A percentile compares a stretch with the other conserved stretches of the same genome.
phyloP scores from a whole-genome alignment of 225 moss, liverwort and hornwort genomes.

The Physcomitrium patens region DNA sequence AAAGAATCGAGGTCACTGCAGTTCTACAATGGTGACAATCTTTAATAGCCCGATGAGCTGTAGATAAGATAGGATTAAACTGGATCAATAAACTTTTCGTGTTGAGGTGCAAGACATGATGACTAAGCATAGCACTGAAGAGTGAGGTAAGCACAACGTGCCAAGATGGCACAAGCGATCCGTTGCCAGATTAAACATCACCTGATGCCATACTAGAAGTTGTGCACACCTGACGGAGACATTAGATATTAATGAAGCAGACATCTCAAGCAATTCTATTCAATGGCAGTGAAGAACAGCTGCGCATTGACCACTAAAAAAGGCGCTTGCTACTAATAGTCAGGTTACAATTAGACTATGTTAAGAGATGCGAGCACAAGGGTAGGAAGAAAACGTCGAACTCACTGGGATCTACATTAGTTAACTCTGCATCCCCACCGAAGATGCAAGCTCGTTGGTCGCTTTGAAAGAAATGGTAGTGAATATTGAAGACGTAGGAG shows the following conservation, averaged over 20 bases:
- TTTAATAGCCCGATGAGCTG: not conserved
- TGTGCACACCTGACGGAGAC: too few species aligned
- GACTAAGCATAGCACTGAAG: not conserved
- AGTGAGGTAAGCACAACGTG: not conserved
- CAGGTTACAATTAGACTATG: not conserved
- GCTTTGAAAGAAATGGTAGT: constrained; percentile 53
- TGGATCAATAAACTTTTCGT: too few species aligned
- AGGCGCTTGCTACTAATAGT: not conserved
- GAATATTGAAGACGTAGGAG: constrained; percentile 57
- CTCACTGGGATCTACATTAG: constrained; percentile 55
- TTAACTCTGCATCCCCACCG: constrained; percentile 52
- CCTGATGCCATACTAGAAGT: too few species aligned
- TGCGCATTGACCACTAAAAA: not conserved
- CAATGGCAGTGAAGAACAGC: not conserved
- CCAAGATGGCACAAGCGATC: not conserved
- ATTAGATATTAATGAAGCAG: not conserved
- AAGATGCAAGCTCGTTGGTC: constrained; percentile 52
- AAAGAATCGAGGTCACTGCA: not conserved
- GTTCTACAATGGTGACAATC: not conserved
- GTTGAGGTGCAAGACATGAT: not conserved
- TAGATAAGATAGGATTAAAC: too few species aligned
- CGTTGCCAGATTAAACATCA: too few species aligned
- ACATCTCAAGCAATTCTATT: not conserved
- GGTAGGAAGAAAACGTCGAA: not conserved
- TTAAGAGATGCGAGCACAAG: not conserved